Percentiles rank a stretch among this genome's conserved stretches.
Conservation (phyloP, 331 rosid genomes). For the Quercus lobata region DNA sequence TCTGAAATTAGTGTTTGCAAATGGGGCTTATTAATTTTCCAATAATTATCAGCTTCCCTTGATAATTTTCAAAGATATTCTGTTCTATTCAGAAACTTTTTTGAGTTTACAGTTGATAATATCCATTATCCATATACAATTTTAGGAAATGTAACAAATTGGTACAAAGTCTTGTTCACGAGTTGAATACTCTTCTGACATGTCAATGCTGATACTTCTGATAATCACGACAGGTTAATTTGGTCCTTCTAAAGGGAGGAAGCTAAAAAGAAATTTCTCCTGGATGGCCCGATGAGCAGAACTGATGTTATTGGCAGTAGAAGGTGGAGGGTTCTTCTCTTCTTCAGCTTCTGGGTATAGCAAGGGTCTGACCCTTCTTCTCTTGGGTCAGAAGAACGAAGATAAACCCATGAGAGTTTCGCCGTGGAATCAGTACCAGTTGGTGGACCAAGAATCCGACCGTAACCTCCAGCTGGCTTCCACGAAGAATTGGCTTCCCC, state of each 20-base stretch:
- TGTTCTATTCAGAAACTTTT: neutral
- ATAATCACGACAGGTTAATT: constrained; percentile 24
- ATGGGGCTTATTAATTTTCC: neutral
- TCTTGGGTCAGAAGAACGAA: constrained; percentile 87
- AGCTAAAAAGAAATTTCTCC: constrained; percentile 25
- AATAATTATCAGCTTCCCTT: neutral
- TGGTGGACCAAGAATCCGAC: constrained; percentile 92
- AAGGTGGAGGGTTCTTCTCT: constrained; percentile 99
- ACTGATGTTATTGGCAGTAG: constrained; percentile 98
- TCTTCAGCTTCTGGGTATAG: constrained; percentile 97
- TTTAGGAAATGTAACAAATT: neutral
- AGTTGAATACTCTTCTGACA: neutral
- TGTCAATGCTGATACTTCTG: neutral
- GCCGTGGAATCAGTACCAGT: constrained; percentile 99
- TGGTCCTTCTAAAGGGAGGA: constrained; percentile 45
- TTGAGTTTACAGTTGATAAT: neutral
- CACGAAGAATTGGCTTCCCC: constrained; percentile 72
- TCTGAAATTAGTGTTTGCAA: neutral
- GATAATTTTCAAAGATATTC: neutral
- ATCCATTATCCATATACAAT: neutral
- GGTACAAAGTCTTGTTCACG: neutral
- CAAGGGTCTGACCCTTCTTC: constrained; percentile 91
- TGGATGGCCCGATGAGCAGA: constrained; percentile 82
- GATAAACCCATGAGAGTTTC: constrained; percentile 98
- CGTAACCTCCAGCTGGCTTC: constrained; percentile 99